Evolutionary conservation across 139 green algal genomes (phyloP).

Genomic region (Chlamydomonas schloesseri): DNA sequence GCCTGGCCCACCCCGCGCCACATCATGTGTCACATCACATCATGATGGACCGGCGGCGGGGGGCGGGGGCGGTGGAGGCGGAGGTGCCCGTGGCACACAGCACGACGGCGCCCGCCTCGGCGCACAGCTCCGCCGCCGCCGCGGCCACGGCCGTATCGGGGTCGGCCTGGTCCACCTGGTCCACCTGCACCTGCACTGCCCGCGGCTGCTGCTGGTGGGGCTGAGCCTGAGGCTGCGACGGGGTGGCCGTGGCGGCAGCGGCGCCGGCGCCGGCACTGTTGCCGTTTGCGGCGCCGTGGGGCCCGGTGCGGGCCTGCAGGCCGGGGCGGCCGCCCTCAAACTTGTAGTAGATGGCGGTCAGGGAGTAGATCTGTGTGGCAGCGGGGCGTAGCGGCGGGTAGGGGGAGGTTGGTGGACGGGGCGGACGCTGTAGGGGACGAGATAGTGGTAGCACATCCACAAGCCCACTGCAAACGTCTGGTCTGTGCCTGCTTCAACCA

Average conservation of each 20-base stretch:
- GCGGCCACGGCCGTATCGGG: too few relatives aligned
- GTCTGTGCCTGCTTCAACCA: too few relatives aligned
- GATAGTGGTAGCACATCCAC: background rate
- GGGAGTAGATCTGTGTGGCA: constrained; percentile 28
- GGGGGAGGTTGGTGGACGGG: background rate
- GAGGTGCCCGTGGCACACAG: too few relatives aligned
- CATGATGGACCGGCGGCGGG: too few relatives aligned
- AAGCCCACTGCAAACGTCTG: background rate
- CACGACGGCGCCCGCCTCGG: too few relatives aligned
- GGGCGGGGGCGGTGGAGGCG: too few relatives aligned
- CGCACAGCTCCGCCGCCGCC: too few relatives aligned
- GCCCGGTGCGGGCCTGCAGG: background rate
- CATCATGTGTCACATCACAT: too few relatives aligned
- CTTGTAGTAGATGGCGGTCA: constrained; percentile 49
- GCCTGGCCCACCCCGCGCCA: too few relatives aligned
- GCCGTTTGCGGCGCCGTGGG: background rate
- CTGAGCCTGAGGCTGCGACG: background rate
- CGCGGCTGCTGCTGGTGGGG: too few relatives aligned
- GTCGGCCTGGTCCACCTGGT: too few relatives aligned
- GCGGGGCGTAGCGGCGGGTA: background rate
- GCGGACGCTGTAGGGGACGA: background rate
- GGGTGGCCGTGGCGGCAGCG: background rate
- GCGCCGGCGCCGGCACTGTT: too few relatives aligned
- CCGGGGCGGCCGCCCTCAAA: constrained; percentile 43
- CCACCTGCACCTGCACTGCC: background rate